Percentiles rank a stretch among this genome's conserved stretches.
These are phyloP conservation scores for Iris macrosiphon DNA, from an alignment of 106 monocot species.

Conservation along the genomic window DNA sequence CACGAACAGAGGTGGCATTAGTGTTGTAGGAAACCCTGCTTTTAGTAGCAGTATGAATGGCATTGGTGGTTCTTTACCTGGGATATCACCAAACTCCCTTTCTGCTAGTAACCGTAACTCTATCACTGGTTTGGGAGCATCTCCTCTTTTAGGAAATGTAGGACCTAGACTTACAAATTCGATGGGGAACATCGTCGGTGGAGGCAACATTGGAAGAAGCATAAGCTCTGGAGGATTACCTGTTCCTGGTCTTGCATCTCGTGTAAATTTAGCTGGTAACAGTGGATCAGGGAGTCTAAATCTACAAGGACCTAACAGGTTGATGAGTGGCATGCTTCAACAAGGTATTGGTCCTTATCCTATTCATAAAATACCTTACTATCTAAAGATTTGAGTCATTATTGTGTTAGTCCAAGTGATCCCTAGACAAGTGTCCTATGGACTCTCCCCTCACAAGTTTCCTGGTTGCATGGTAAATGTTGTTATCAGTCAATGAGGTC, in stretches of 20 bases:
- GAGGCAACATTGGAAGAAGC: slow-evolving; percentile 65
- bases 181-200: slow-evolving; percentile 69
- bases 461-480: too few species aligned
- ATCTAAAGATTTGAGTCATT: too few species aligned
- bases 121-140: slow-evolving; percentile 53
- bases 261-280: slow-evolving; percentile 61
- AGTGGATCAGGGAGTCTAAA: slow-evolving; percentile 61
- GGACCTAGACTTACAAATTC: slow-evolving; percentile 61
- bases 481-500: too few species aligned
- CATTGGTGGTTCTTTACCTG: slow-evolving; percentile 75
- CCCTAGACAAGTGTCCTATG: too few species aligned
- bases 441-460: too few species aligned
- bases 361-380: too few species aligned
- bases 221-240: slow-evolving; percentile 73
- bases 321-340: slow-evolving; percentile 89
- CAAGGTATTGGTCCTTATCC: slow-evolving; percentile 96
- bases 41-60: slow-evolving; percentile 77
- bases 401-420: too few species aligned
- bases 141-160: slow-evolving; percentile 67
- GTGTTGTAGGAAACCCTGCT: slow-evolving; percentile 51
- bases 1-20: slow-evolving; percentile 48
- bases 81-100: slow-evolving; percentile 55
- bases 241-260: slow-evolving; percentile 65
- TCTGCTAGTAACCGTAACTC: slow-evolving; percentile 56
- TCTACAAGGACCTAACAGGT: slow-evolving; percentile 68